Conservation (phyloP, 768 basidiomycete genomes). For the Gelatoporia subvermispora region DNA sequence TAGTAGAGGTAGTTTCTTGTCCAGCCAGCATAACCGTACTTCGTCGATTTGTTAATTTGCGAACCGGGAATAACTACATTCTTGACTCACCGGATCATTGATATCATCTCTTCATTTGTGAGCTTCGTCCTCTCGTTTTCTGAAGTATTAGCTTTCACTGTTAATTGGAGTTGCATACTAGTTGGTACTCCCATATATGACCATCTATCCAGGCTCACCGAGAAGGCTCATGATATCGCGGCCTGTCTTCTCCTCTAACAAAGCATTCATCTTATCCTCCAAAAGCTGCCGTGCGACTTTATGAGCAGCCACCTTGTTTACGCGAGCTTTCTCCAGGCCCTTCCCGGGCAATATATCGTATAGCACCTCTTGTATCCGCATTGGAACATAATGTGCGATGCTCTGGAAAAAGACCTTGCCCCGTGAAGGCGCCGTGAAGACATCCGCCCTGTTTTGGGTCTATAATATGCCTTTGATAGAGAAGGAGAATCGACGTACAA, state of each 20-base stretch:
- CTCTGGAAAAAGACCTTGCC: slow-evolving; percentile 45
- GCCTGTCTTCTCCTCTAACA: slow-evolving; percentile 41
- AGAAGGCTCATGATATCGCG: slow-evolving; percentile 54
- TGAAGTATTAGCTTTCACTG: slow-evolving; percentile 52
- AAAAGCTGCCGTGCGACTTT: slow-evolving; percentile 43
- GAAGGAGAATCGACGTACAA: slow-evolving; percentile 8
- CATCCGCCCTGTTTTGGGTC: slow-evolving; percentile 36
- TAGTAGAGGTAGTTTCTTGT: slow-evolving; percentile 58
- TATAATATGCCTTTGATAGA: neutral
- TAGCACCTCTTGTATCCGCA: slow-evolving; percentile 40
- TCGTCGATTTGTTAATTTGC: neutral
- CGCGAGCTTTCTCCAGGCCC: slow-evolving; percentile 35
- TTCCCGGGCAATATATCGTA: slow-evolving; percentile 40
- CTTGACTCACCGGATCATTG: slow-evolving; percentile 21
- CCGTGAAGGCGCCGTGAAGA: slow-evolving; percentile 43
- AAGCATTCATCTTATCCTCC: slow-evolving; percentile 41
- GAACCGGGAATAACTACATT: neutral
- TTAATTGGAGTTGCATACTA: slow-evolving; percentile 14
- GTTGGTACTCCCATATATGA: slow-evolving; percentile 4
- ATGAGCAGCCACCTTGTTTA: slow-evolving; percentile 13
- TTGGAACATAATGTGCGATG: slow-evolving; percentile 32
- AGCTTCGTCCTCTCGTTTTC: slow-evolving; percentile 39
- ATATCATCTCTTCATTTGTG: slow-evolving; percentile 22
- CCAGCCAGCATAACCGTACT: slow-evolving; percentile 28
- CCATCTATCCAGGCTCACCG: slow-evolving; percentile 28